Base-by-base conservation (phyloP, 2,329 filamentous ascomycete species). In the Scedosporium apiospermum region DNA sequence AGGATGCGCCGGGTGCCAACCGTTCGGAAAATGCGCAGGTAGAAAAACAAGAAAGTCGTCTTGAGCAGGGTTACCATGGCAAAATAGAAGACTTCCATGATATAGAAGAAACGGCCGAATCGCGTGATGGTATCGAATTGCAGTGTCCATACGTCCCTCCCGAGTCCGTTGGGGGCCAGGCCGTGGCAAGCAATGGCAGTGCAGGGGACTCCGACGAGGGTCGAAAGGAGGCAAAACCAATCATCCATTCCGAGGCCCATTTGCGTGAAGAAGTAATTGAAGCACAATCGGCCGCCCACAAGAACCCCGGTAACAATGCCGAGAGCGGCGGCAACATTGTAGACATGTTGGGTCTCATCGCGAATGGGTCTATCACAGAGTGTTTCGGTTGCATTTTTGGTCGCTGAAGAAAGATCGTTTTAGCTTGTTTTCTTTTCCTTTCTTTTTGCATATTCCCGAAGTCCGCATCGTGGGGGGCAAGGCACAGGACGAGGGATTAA, bases 21-120 rank as follows among this genome's bases (percentile, higher is more conserved):
- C 0, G 70, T 67, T 0, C 80, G 80, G 65, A 86, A 86, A 62
- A 85, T 79, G 61, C 80, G 77, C 4, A 82, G 71, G 66, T 83
- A 85, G 69, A 85, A 83, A 67, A 80, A 74, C 1, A 85, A 71
- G 26, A 86, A 72, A 0, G 81, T 77, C 4, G 82, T 69, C 65
- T 84, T 83, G 16, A 81, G 73, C 27, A 81, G 69, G 1, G 77
- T 71, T 12, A 82, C 69, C 16, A 78, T 71, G 3, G 70, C 61
- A 66, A 83, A 81, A 68, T 84, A 82, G 23, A 81, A 60, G 6
- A 73, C 65, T 30, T 77, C 75, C 66, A 75, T 72, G 64, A 74
- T 67, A 65, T 77, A 82, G 26, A 82, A 76, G 66, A 70, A 75
- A 27, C 73, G 71, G 6, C 74, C 68, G 30, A 84, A 79, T 0